phyloP scores from a whole-genome alignment of 768 basidiomycete genomes.

The Cystobasidium onofrii region DNA sequence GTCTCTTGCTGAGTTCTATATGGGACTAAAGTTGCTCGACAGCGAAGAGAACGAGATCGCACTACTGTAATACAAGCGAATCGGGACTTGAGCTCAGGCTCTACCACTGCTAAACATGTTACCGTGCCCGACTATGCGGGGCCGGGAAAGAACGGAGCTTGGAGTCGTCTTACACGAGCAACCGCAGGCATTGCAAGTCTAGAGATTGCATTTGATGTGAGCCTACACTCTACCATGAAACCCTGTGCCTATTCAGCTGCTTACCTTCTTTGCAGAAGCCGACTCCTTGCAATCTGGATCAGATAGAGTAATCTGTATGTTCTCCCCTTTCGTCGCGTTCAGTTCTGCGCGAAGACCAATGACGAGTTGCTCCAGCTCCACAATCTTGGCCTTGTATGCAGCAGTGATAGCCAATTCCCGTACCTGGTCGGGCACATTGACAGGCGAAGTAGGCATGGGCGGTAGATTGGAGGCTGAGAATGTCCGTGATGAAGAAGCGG shows the following conservation, averaged over 20 bases:
- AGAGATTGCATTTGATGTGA: no score
- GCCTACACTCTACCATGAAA: no score
- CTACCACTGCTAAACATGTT: constrained; percentile 27
- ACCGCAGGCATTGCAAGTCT: constrained; percentile 6
- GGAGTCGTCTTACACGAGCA: background rate
- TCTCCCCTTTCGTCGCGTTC: background rate
- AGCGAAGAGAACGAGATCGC: no score
- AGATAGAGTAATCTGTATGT: background rate
- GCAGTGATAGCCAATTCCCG: background rate
- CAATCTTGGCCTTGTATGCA: constrained; percentile 7
- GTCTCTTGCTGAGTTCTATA: no score
- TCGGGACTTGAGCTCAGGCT: no score
- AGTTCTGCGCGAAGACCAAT: background rate
- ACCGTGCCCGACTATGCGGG: constrained; percentile 25
- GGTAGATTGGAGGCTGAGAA: constrained; percentile 6
- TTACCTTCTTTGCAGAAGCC: background rate
- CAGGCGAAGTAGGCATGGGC: background rate
- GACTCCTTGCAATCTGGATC: background rate
- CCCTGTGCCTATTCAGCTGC: no score
- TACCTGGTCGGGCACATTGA: background rate
- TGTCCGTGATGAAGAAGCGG: constrained; percentile 7
- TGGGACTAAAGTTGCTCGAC: no score
- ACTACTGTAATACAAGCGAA: no score
- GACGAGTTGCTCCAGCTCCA: constrained; percentile 4
- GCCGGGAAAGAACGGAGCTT: constrained; percentile 17